These are phyloP conservation scores for Plasmodium gaboni DNA, from an alignment of 169 alveolate species.

Conservation along the genomic window DNA sequence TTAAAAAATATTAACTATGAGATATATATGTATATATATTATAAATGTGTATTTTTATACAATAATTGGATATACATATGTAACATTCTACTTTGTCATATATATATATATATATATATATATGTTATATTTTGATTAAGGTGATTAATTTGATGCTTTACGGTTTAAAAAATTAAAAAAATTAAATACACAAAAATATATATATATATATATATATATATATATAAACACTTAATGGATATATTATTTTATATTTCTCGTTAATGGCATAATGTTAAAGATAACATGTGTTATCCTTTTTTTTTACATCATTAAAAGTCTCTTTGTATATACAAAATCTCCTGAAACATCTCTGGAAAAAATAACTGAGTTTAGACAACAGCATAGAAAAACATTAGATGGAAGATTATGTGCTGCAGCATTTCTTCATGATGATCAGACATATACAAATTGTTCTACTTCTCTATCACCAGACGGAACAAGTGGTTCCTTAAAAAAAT, in stretches of 20 bases:
- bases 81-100: too few relatives aligned
- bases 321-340: conserved; percentile 9
- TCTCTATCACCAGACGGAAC: conserved; percentile 93
- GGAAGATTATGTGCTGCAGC: conserved; percentile 93
- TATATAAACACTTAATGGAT: too few relatives aligned
- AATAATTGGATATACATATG: too few relatives aligned
- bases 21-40: too few relatives aligned
- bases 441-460: conserved; percentile 91
- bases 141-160: too few relatives aligned
- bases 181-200: too few relatives aligned
- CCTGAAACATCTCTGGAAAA: conserved; percentile 16
- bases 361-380: conserved; percentile 89
- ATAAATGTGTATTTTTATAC: too few relatives aligned
- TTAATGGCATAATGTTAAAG: conserved; percentile 18
- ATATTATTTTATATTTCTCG: neutral
- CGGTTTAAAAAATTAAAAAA: too few relatives aligned
- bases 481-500: conserved; percentile 76
- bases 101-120: too few relatives aligned
- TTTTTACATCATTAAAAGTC: conserved; percentile 12
- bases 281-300: neutral
- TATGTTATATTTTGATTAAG: too few relatives aligned
- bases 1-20: too few relatives aligned
- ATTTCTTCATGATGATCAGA: conserved; percentile 90
- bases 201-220: too few relatives aligned
- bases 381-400: conserved; percentile 89